Evolutionary conservation across 192 early-diverging fungal species (phyloP).

Genomic region (Endogone sp.): DNA sequence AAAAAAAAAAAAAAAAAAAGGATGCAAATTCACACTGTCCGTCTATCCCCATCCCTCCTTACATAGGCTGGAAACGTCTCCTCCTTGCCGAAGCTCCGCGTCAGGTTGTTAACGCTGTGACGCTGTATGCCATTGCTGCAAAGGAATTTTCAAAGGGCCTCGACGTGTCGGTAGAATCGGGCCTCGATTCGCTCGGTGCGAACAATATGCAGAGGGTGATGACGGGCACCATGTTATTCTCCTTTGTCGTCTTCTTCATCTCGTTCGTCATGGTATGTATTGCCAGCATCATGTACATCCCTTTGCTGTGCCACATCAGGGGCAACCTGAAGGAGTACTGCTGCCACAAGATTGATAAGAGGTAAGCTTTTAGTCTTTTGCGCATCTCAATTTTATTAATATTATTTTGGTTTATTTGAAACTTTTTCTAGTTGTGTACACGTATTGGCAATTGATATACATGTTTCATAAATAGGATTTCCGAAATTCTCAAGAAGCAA

Average conservation of each 20-base stretch:
- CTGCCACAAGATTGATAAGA: constrained; percentile 86
- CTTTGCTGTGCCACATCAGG: constrained; percentile 69
- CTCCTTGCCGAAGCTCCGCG: constrained; percentile 83
- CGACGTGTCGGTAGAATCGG: no score
- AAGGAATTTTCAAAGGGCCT: no score
- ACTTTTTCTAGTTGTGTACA: no score
- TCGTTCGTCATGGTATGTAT: constrained; percentile 49
- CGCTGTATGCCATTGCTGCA: constrained; percentile 33
- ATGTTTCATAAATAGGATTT: constrained; percentile 9
- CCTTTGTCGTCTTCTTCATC: constrained; percentile 58
- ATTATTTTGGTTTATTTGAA: no score
- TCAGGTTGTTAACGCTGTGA: constrained; percentile 61
- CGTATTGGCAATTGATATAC: no score
- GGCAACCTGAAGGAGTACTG: constrained; percentile 90
- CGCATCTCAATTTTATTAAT: no score
- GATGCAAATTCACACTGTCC: no score
- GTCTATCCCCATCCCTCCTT: no score
- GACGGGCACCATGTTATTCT: constrained; percentile 47
- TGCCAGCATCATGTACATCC: constrained; percentile 75
- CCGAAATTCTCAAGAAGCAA: constrained; percentile 19
- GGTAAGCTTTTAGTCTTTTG: constrained; percentile 55
- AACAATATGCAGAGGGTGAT: no score
- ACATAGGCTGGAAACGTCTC: constrained; percentile 76
- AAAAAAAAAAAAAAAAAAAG: no score
- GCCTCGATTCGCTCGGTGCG: no score